Base-by-base conservation (phyloP, 805 yeast species). In the Isabelozyma pseudorhagii region DNA sequence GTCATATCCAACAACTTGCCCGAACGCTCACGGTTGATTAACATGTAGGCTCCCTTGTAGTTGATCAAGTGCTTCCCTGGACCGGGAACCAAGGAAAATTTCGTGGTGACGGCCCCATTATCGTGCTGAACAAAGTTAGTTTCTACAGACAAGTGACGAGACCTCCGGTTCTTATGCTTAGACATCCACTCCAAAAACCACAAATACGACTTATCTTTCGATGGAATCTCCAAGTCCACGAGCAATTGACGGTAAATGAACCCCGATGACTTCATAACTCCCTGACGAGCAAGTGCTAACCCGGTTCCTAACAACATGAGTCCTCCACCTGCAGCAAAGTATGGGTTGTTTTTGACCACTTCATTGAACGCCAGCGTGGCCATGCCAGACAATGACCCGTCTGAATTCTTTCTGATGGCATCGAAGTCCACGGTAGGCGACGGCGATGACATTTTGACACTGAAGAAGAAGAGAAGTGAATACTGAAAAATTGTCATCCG, bases 101-200 rank as follows among this genome's bases (percentile, higher is more conserved):
- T 87, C 3, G 99, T 90, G 8, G 86, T 77, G 2, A 91, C 89
- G 1, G 96, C 82, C 0, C 98, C 98, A 62, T 93, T 93, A 58
- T 90, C 96, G 68, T 92, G 97, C 65, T 91, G 96, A 11, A 83
- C 73, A 67, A 78, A 91, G 55, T 79, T 82, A 4, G 99, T 94
- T 58, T 90, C 96, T 13, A 94, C 98, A 47, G 96, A 84, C 48
- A 94, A 69, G 65, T 94, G 97, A 56, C 97, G 78, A 11, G 93
- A 85, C 28, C 81, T 72, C 49, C 97, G 72, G 52, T 83, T 73
- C 53, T 90, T 89, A 63, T 88, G 80, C 56, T 81, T 83, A 0
- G 96, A 79, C 97, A 94, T 91, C 98, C 98, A 94, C 54, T 89
- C 94, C 45, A 94, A 75, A 60, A 94, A 92, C 98, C 99, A 94